Conservation (phyloP, 2,329 filamentous ascomycete species). For the Cordyceps fumosorosea region DNA sequence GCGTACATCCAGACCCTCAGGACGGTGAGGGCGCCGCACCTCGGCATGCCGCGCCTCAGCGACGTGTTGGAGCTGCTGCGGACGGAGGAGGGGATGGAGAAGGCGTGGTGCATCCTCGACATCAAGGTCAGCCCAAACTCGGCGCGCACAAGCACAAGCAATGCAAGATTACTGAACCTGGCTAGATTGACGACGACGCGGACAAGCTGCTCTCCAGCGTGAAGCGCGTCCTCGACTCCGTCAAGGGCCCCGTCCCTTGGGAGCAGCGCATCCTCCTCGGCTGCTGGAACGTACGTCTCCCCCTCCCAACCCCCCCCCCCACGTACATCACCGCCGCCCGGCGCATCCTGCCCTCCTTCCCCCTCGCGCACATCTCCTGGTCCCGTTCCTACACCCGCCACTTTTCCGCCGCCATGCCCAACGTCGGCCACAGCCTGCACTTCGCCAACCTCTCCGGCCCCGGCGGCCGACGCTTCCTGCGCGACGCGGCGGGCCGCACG, state of each 20-base stretch:
- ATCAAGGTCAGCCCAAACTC: constrained; percentile 58
- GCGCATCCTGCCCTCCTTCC: constrained; percentile 55
- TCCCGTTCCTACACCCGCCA: constrained; percentile 61
- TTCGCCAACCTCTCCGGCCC: constrained; percentile 62
- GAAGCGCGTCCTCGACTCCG: constrained; percentile 52
- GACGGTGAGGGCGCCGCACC: constrained; percentile 60
- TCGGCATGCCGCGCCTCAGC: constrained; percentile 64
- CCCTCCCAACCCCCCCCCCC: constrained; percentile 21
- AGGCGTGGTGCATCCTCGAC: constrained; percentile 78
- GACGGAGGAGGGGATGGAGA: constrained; percentile 52
- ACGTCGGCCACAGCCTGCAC: constrained; percentile 73
- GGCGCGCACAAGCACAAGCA: too few relatives aligned
- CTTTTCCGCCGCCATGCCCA: constrained; percentile 54
- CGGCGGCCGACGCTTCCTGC: constrained; percentile 59
- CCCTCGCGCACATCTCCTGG: constrained; percentile 62
- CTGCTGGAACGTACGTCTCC: constrained; percentile 62
- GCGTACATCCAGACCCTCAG: constrained; percentile 60
- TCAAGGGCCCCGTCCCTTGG: constrained; percentile 55
- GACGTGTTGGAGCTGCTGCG: constrained; percentile 68
- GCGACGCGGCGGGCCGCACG: constrained; percentile 34
- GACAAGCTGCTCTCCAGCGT: constrained; percentile 65
- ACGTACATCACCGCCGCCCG: constrained; percentile 61
- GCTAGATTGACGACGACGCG: constrained; percentile 45
- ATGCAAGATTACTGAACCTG: neutral
- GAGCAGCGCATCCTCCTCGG: constrained; percentile 68